Conservation (phyloP, 129 eudicot genomes). For the Tagetes patula region DNA sequence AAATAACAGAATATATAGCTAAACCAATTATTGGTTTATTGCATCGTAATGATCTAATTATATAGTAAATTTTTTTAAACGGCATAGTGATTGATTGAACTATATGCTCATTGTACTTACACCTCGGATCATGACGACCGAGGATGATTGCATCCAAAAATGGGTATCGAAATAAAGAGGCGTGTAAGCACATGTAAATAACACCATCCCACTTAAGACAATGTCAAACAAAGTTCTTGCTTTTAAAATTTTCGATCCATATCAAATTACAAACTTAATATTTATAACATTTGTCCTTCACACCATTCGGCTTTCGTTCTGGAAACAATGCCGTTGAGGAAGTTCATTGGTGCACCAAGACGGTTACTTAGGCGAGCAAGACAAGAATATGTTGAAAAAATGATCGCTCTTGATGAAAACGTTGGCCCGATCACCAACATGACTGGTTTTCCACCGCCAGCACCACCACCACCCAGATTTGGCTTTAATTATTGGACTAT, state of each 20-base stretch:
- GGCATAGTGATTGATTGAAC: no score
- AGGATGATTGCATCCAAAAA: not conserved
- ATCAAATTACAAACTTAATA: conserved; percentile 13
- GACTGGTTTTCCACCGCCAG: conserved; percentile 28
- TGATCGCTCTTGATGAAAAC: conserved; percentile 48
- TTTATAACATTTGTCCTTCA: not conserved
- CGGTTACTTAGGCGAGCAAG: conserved; percentile 44
- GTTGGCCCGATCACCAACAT: conserved; percentile 19
- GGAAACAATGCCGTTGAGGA: conserved; percentile 14
- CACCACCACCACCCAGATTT: conserved; percentile 37
- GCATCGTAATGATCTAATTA: no score
- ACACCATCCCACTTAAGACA: not conserved
- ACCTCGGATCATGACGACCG: no score
- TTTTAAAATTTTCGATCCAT: conserved; percentile 13
- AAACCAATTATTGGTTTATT: no score
- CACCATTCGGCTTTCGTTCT: not conserved
- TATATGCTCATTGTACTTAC: not conserved
- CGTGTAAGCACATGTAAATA: not conserved
- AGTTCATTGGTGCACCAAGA: conserved; percentile 32
- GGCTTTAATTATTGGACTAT: conserved; percentile 25
- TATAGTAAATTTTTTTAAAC: no score
- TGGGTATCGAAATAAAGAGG: not conserved
- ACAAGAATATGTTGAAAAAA: conserved; percentile 45
- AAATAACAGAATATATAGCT: no score
- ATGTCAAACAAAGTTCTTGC: conserved; percentile 9